phyloP scores from a whole-genome alignment of 352 stramenopile genomes.

The Phytopythium ostracodes region DNA sequence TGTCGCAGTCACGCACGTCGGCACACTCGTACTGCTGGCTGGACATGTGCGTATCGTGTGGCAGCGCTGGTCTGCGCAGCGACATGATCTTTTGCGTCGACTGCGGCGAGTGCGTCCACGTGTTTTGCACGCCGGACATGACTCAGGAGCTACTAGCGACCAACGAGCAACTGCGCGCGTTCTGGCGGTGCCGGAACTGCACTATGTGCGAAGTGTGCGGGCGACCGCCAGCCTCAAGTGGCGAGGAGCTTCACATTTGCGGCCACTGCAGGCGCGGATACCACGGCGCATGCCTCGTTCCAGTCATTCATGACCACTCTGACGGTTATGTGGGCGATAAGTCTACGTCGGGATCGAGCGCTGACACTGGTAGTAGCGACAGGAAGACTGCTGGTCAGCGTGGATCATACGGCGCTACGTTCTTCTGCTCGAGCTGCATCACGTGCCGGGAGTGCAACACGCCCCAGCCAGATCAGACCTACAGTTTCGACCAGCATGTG shows the following conservation, averaged over 20 bases:
- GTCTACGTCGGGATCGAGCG: conserved; percentile 8
- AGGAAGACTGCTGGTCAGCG: background rate
- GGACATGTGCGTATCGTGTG: conserved; percentile 90
- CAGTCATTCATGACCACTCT: conserved; percentile 23
- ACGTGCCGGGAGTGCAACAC: conserved; percentile 50
- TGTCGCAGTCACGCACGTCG: conserved; percentile 71
- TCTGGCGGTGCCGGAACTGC: conserved; percentile 94
- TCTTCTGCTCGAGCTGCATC: conserved; percentile 75
- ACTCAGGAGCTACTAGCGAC: conserved; percentile 20
- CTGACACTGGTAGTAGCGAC: background rate
- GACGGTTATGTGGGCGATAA: conserved; percentile 4
- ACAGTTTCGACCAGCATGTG: conserved; percentile 55
- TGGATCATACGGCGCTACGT: background rate
- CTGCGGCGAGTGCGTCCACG: conserved; percentile 94
- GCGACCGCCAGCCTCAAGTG: conserved; percentile 25
- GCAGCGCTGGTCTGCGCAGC: conserved; percentile 70
- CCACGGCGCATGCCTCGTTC: conserved; percentile 47
- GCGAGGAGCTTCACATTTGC: conserved; percentile 32
- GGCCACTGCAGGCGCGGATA: conserved; percentile 51
- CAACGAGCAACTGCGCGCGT: conserved; percentile 56
- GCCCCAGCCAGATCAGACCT: conserved; percentile 38
- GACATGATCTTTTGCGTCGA: conserved; percentile 95
- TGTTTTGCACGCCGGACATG: conserved; percentile 83
- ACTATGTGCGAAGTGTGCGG: conserved; percentile 95
- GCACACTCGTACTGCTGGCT: conserved; percentile 89